Evolutionary conservation across 768 basidiomycete species (phyloP), one percentile per base, ranked within the genome.

Genomic region (Pisolithus orientalis): DNA sequence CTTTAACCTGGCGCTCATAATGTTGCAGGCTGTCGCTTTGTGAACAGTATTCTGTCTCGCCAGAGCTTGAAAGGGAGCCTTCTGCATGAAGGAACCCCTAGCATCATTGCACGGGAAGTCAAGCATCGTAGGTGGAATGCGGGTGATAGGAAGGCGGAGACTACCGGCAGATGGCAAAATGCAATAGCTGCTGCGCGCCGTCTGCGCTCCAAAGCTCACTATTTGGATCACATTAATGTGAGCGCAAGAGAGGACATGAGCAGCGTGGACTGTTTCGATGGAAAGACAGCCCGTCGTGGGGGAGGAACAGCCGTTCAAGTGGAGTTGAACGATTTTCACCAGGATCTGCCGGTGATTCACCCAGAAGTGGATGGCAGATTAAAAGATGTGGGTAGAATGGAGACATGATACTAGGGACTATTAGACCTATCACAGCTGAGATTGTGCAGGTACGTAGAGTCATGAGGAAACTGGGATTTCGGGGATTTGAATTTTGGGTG

Each of bases 221-320:
- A 85, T 63, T 71, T 69, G 57, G 74, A 82, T 49, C 74, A 83
- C 47, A 71, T 90, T 57, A 75, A 77, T 50, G 74, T 90, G 25
- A 74, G 80, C 10, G 70, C 73, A 34, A 73, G 77, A 39, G 87
- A 92, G 65, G 83, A 92, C 61, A 90, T 94, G 90, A 83, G 79
- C 56, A 62, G 61, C 6, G 82, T 94, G 0, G 91, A 95, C 64
- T 77, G 77, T 43, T 87, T 82, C 63, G 83, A 90, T 59, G 87
- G 87, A 39, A 59, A 69, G 49, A 69, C 67, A 47, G 68, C 71
- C 32, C 68, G 80, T 39, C 69, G 61, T 56, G 77, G 75, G 44
- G 47, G 59, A 39, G 57, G 58, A 49, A 45, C 11, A 39, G 31
- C 55, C 61, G 53, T 44, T 34, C 17, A 56, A 56, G 40, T 54